phyloP scores from a whole-genome alignment of 2,329 filamentous ascomycete species.

The Pleurostoma richardsiae region DNA sequence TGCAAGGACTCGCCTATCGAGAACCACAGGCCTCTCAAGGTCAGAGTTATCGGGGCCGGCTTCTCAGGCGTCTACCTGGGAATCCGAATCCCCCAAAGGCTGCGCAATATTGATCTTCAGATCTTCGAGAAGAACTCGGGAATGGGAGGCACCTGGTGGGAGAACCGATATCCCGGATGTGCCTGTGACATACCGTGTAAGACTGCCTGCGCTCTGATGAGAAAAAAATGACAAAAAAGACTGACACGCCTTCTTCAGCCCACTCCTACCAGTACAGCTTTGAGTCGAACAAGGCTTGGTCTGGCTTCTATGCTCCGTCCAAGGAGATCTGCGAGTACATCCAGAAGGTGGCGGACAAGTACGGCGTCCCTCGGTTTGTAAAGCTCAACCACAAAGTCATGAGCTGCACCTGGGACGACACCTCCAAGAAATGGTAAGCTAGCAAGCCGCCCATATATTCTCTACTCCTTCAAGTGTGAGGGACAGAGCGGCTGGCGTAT shows the following conservation, averaged over 20 bases:
- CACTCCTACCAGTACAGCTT: conserved; percentile 5
- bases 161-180: conserved; percentile 24
- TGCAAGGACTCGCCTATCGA: conserved; percentile 5
- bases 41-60: conserved; percentile 9
- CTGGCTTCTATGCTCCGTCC: not conserved
- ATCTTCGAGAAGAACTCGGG: conserved; percentile 62
- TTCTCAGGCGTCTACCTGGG: conserved; percentile 9
- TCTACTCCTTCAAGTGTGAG: too few relatives aligned
- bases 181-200: conserved; percentile 30
- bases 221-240: too few relatives aligned
- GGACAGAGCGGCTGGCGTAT: too few relatives aligned
- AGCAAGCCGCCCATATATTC: too few relatives aligned
- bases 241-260: not conserved
- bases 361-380: too few relatives aligned
- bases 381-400: too few relatives aligned
- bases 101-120: not conserved
- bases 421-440: too few relatives aligned
- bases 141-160: conserved; percentile 47
- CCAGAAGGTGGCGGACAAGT: too few relatives aligned
- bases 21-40: conserved; percentile 7
- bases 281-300: conserved; percentile 3
- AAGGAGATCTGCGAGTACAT: too few relatives aligned
- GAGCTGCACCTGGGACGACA: too few relatives aligned
- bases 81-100: conserved; percentile 8
- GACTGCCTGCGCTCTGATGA: not conserved